Evolutionary conservation across 2,329 filamentous ascomycete species (phyloP), one percentile per base, ranked within the genome.

Genomic region (Trichoderma sp.): DNA sequence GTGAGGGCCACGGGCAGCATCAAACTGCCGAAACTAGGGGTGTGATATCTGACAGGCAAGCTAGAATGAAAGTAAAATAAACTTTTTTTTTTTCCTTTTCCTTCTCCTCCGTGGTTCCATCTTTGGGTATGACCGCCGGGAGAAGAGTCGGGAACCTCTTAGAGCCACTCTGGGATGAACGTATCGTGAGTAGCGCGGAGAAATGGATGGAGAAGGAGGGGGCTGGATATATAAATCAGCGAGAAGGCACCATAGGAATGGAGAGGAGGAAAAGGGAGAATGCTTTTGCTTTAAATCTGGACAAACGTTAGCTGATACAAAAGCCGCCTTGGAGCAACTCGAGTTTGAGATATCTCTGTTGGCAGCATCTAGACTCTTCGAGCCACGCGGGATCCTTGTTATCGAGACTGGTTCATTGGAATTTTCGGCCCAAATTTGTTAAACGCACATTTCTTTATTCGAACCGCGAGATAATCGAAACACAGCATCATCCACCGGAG

Each of bases 151-250:
- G 51, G 21, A 51, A 28, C 32, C 32, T 26, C 56, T 21, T 47
- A 14, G 43, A 34, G 21, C 28, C 43, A 26, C n/a, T 43, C 26
- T 51, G 26, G 43, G 63, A 66, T 66, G 43, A 21, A 24, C 21
- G 36, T 61, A 58, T 69, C 66, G 56, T 61, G 66, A 51, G 36
- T 65, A 47, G 39, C 26, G 43, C 6, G 62, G 39, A 24, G 18
- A 32, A 39, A 56, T 47, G 66, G 66, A 43, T 60, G 15, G 18
- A 3, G 15, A 12, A 5, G 15, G 8, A 39, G 51, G 51, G n/a
- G 65, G 51, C 15, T 69, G 66, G 56, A 47, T 51, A 51, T 61
- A 69, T 60, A 69, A 69, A 61, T 3, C 66, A 34, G 39, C 43
- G 56, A 60, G 34, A 26, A 56, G 43, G n/a, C 43, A 43, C 36